Base-by-base conservation (phyloP, 345 rosid genomes). In the Citropsis articulata region DNA sequence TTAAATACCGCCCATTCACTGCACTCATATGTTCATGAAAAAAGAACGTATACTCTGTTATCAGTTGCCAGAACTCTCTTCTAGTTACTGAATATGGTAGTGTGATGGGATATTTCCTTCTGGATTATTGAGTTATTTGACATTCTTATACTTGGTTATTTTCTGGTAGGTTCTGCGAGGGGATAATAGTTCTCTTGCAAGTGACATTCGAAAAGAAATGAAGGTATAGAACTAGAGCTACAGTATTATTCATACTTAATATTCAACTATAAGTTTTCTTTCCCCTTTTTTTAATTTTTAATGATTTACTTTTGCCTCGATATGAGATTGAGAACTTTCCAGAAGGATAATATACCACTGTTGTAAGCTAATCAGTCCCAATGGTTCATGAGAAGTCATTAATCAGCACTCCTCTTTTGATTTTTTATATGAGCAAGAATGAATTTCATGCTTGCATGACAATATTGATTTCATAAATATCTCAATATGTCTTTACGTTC, bases 121-220 rank as follows among this genome's bases (percentile, higher is more conserved):
- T 66, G 69, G 69, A 66, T 35, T 66, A 66, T 19, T 24, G 16
- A n/a, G 72, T 69, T 69, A 14, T 13, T 64, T 53, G 53, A 33
- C 61, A n/a, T 31, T 40, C 73, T 77, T 66, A 81, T 65, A 59
- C 69, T 80, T 24, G 36, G 25, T 82, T 64, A 55, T 78, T 75
- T 82, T 31, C 68, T 81, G 40, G 50, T 71, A 92, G 97, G 98
- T 95, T 80, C 83, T 95, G 35, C 90, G 87, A 67, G 98, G 91
- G 35, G 99, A 94, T 85, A 95, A 93, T 83, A 95, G 98, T 65
- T 79, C 87, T 62, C 86, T 96, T 66, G 99, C 98, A 78, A 92
- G 89, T 75, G 99, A 96, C 78, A 96, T 96, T 60, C 90, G 94
- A 56, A 96, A 90, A 88, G 99, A 95, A 78, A 96, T 94, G 97